A percentile compares a stretch with the other conserved stretches of the same genome.
phyloP scores from a whole-genome alignment of 768 basidiomycete genomes.

The Ramaria sp. region DNA sequence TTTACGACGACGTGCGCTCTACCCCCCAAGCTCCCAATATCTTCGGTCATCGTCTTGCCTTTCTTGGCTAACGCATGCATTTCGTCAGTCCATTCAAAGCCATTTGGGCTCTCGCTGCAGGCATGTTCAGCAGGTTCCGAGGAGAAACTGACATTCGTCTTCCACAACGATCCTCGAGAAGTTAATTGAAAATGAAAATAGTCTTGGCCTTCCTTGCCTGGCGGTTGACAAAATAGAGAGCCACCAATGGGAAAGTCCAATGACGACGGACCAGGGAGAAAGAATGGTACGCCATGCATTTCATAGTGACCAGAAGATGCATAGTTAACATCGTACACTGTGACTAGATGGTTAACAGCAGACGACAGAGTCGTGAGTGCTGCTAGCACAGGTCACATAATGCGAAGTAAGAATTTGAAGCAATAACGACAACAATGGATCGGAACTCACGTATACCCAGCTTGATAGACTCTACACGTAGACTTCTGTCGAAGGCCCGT shows the following conservation, averaged over 20 bases:
- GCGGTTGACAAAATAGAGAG: slow-evolving; percentile 22
- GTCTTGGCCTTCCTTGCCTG: slow-evolving; percentile 13
- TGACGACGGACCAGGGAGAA: slow-evolving; percentile 29
- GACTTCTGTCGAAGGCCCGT: slow-evolving; percentile 48
- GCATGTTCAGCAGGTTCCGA: not conserved
- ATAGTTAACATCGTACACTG: slow-evolving; percentile 52
- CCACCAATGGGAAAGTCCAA: slow-evolving; percentile 23
- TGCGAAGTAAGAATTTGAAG: not conserved
- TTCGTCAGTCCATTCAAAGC: slow-evolving; percentile 15
- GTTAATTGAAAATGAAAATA: slow-evolving; percentile 37
- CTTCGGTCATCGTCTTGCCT: not conserved
- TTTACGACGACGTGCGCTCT: slow-evolving; percentile 38
- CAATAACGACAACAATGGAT: not conserved
- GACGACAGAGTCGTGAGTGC: slow-evolving; percentile 45
- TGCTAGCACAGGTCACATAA: slow-evolving; percentile 16
- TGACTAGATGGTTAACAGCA: slow-evolving; percentile 47
- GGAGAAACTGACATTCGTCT: not conserved
- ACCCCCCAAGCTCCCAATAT: slow-evolving; percentile 14
- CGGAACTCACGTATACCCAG: slow-evolving; percentile 22
- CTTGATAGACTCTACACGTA: slow-evolving; percentile 32
- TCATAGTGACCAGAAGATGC: slow-evolving; percentile 31
- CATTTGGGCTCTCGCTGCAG: no score
- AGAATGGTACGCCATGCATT: slow-evolving; percentile 28
- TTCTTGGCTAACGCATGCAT: slow-evolving; percentile 29
- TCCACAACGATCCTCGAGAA: slow-evolving; percentile 25